A percentile compares a stretch with the other conserved stretches of the same genome.
Conservation (phyloP, 371 early-diverging fungal species). For the Saksenaea vasiformis region DNA sequence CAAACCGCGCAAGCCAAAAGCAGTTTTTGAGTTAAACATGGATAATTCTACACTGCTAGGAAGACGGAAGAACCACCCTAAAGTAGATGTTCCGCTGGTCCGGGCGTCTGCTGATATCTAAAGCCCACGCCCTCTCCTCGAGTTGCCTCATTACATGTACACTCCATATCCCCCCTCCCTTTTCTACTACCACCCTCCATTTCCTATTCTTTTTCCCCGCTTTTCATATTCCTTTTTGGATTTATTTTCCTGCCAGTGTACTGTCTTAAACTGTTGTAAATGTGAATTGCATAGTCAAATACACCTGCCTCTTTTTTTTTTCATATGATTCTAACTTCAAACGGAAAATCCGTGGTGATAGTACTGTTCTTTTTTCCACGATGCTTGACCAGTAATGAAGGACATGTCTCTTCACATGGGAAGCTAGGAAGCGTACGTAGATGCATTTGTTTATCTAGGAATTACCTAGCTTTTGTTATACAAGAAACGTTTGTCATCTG, state of each 20-base stretch:
- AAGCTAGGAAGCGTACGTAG: too few relatives aligned
- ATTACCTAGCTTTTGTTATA: too few relatives aligned
- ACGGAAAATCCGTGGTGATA: not conserved
- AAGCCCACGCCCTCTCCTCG: not conserved
- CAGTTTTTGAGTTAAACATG: slow-evolving; percentile 55
- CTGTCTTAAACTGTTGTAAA: not conserved
- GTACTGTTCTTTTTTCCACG: too few relatives aligned
- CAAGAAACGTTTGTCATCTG: too few relatives aligned
- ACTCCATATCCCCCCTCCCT: not conserved
- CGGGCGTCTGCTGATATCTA: not conserved
- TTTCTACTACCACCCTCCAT: not conserved
- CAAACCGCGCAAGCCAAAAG: slow-evolving; percentile 10
- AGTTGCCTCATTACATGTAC: not conserved
- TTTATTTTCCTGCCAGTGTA: not conserved
- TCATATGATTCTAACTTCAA: not conserved
- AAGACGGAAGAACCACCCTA: slow-evolving; percentile 42
- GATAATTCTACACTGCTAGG: slow-evolving; percentile 59
- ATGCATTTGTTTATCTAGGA: not conserved
- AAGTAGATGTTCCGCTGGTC: slow-evolving; percentile 12
- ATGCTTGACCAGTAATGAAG: too few relatives aligned
- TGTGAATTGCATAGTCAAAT: not conserved
- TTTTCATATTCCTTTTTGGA: not conserved
- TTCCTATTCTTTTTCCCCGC: not conserved
- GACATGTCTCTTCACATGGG: too few relatives aligned
- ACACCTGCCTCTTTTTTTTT: not conserved